Evolutionary conservation across 176 grass and related monocot species (phyloP), one percentile per base, ranked within the genome.

Genomic region (Echinochloa phyllopogon): DNA sequence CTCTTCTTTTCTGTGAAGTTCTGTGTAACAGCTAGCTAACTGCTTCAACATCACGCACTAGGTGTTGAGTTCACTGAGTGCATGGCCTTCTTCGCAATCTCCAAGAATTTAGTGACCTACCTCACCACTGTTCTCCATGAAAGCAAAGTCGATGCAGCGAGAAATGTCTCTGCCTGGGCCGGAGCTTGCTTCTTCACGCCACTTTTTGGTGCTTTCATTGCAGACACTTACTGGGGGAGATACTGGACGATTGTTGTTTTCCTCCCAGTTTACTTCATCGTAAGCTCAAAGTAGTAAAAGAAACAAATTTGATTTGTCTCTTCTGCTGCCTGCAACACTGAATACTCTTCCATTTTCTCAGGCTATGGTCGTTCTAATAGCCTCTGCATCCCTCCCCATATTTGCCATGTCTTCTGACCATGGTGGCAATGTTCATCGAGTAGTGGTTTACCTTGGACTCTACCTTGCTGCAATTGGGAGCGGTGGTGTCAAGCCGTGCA

Each of bases 401-500:
- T 61, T 77, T 6, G 8, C 53, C 5, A 0, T 1, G 21, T 43
- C 84, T 55, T 40, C 72, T 10, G 1, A 47, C 72, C 5, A 11
- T 4, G 49, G 25, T 5, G 14, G n/a, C n/a, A 24, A 41, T 5
- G 70, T 33, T 40, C 38, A 73, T 42, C 48, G 27, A 23, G 18
- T 21, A 18, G 41, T 80, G 23, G 84, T 83, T 47, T 92, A 79
- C 76, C 20, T 88, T 4, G 90, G 80, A 18, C 63, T 92, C 40
- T 92, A 92, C 48, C 87, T 92, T 43, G 63, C 68, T 3, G 84
- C 76, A 14, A 25, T 92, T 6, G 87, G 53, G 6, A 81, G 12
- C 20, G 91, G 87, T 44, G 87, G 84, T 6, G 56, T 86, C 7
- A 89, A 89, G 71, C 80, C 91, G 20, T 88, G 87, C 20, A 21